phyloP scores from a whole-genome alignment of 495 filamentous ascomycete genomes.

The Penicillium psychrofluorescens region DNA sequence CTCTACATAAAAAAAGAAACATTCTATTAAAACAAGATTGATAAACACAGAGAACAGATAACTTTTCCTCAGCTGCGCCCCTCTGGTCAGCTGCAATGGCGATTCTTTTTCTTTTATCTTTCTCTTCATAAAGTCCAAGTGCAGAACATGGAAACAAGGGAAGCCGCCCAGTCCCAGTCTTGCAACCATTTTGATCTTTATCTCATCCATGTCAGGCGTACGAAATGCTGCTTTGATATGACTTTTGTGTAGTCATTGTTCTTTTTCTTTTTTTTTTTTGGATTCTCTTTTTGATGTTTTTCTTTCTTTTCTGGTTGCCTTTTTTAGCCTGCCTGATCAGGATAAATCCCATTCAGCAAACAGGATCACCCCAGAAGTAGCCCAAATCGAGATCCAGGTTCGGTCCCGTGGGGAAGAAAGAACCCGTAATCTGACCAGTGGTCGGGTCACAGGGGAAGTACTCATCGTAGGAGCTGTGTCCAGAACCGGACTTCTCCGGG shows the following conservation, averaged over 20 bases:
- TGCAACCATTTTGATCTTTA: too few species aligned
- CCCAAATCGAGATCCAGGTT: constrained; percentile 30
- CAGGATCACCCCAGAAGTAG: constrained; percentile 27
- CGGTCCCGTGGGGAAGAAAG: constrained; percentile 27
- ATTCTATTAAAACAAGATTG: not conserved
- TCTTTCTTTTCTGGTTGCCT: not conserved
- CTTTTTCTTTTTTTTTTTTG: not conserved
- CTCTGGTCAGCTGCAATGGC: not conserved
- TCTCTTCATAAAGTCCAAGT: too few species aligned
- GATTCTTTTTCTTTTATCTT: too few species aligned
- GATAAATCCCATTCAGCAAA: constrained; percentile 12
- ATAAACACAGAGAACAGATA: not conserved
- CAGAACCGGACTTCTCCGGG: constrained; percentile 14
- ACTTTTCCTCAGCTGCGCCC: not conserved
- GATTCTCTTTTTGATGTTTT: not conserved
- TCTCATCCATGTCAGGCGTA: not conserved
- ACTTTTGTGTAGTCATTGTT: not conserved
- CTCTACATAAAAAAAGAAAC: too few species aligned
- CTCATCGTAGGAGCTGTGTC: constrained; percentile 21
- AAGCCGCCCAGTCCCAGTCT: too few species aligned
- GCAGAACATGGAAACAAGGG: too few species aligned
- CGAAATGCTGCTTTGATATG: not conserved
- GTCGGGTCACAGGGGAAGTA: constrained; percentile 32
- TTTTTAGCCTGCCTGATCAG: not conserved
- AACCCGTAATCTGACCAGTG: constrained; percentile 35